Evolutionary conservation across 169 alveolate genomes (phyloP).

Genomic region (Plasmodium fragile): DNA sequence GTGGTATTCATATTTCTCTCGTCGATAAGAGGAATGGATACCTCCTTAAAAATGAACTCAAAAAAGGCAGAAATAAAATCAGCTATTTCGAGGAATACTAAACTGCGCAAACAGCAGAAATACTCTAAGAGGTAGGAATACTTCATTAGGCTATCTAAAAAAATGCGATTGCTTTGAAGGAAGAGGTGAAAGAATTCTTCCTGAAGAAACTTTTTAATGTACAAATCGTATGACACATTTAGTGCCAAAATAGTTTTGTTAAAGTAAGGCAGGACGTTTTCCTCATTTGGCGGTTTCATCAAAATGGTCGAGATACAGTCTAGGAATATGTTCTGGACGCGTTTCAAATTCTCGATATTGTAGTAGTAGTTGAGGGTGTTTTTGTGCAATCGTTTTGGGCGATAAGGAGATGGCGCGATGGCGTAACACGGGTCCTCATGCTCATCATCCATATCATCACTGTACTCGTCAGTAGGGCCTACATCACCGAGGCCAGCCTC

Average conservation of each 20-base stretch:
- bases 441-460: background rate
- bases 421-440: background rate
- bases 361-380: conserved; percentile 73
- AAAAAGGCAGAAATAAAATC: conserved; percentile 71
- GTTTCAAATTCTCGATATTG: conserved; percentile 38
- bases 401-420: background rate
- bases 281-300: conserved; percentile 7
- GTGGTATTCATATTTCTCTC: conserved; percentile 61
- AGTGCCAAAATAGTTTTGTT: conserved; percentile 43
- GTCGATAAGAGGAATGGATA: conserved; percentile 44
- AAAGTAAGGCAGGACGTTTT: conserved; percentile 41
- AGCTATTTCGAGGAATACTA: conserved; percentile 71
- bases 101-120: conserved; percentile 72
- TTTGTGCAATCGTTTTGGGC: conserved; percentile 39
- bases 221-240: conserved; percentile 72
- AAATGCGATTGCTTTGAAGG: conserved; percentile 60
- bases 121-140: conserved; percentile 55
- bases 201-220: conserved; percentile 49
- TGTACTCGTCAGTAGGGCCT: background rate
- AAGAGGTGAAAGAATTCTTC: conserved; percentile 55
- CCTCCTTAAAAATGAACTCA: conserved; percentile 72
- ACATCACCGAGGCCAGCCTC: background rate
- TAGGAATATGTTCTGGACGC: conserved; percentile 9
- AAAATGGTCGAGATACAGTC: conserved; percentile 56
- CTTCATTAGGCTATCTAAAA: conserved; percentile 71